These are phyloP conservation scores for Trichoderma sp. DNA, from an alignment of 2,329 filamentous ascomycete species.

Conservation along the genomic window DNA sequence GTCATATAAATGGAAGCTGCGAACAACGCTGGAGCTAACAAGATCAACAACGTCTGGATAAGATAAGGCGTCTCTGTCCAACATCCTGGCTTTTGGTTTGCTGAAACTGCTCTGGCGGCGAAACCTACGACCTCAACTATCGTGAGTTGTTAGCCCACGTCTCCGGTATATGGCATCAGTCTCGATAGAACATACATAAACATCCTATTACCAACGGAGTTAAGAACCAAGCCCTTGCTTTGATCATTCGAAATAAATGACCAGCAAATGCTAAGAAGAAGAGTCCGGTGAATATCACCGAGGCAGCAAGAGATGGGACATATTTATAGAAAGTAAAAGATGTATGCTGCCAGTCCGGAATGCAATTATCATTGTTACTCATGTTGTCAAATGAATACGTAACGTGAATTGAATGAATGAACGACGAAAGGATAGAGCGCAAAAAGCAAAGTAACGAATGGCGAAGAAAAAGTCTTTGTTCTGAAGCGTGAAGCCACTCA, in stretches of 20 bases:
- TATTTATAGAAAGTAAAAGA: constrained; percentile 6
- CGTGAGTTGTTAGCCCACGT: background rate
- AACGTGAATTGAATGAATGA: background rate
- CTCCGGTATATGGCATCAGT: constrained; percentile 37
- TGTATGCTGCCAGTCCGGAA: background rate
- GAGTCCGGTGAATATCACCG: background rate
- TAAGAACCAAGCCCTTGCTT: background rate
- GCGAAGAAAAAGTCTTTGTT: background rate
- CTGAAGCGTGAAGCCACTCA: background rate
- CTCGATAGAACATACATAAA: background rate
- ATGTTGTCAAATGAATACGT: background rate
- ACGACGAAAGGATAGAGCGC: background rate
- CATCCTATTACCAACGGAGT: background rate
- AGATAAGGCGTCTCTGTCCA: background rate
- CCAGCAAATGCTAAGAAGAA: background rate
- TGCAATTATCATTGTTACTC: background rate
- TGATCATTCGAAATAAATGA: background rate
- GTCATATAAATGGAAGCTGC: constrained; percentile 13
- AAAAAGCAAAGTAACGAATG: background rate
- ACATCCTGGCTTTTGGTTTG: background rate
- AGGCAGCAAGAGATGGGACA: constrained; percentile 2
- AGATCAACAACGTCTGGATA: background rate
- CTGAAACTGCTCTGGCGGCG: background rate
- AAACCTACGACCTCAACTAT: background rate
- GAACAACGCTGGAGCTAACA: constrained; percentile 1